A percentile compares a stretch with the other conserved stretches of the same genome.
These are phyloP conservation scores for Candida chauliodis DNA, from an alignment of 805 yeast genomes.

Conservation along the genomic window DNA sequence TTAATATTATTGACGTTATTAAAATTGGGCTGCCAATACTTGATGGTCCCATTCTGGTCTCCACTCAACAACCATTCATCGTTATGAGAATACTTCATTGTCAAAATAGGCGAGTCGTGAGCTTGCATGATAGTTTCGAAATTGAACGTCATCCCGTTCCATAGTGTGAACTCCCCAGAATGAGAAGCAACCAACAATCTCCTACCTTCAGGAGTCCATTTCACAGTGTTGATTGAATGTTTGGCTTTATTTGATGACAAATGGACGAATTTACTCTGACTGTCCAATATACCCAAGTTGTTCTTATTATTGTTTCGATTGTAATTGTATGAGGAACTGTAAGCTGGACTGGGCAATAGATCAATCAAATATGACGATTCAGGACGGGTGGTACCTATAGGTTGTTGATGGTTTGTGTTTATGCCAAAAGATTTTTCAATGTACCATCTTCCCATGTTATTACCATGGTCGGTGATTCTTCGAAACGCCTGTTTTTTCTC, in stretches of 20 bases:
- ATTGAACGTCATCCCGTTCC: slow-evolving; percentile 95
- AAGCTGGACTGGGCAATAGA: slow-evolving; percentile 63
- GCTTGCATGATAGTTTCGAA: slow-evolving; percentile 99
- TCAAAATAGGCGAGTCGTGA: slow-evolving; percentile 84
- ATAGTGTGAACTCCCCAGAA: slow-evolving; percentile 92
- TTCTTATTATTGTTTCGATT: slow-evolving; percentile 21
- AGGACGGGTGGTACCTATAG: slow-evolving; percentile 58
- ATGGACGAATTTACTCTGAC: slow-evolving; percentile 82
- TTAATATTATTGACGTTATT: slow-evolving; percentile 82
- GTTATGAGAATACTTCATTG: slow-evolving; percentile 77
- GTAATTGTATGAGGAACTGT: slow-evolving; percentile 33
- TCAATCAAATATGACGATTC: slow-evolving; percentile 64
- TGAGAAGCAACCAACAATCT: slow-evolving; percentile 85
- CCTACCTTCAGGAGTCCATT: slow-evolving; percentile 97
- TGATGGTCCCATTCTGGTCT: slow-evolving; percentile 86
- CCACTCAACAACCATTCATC: slow-evolving; percentile 95
- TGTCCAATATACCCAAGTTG: slow-evolving; percentile 52
- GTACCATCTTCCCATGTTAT: slow-evolving; percentile 64
- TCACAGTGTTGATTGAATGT: slow-evolving; percentile 85
- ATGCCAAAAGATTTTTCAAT: slow-evolving; percentile 44
- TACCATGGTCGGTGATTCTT: slow-evolving; percentile 76
- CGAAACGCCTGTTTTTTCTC: slow-evolving; percentile 54
- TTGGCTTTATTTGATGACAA: slow-evolving; percentile 86
- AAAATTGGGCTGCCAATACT: slow-evolving; percentile 97
- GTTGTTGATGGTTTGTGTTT: slow-evolving; percentile 25